phyloP scores from a whole-genome alignment of 2,329 filamentous ascomycete species.

The Geosmithia flava region DNA sequence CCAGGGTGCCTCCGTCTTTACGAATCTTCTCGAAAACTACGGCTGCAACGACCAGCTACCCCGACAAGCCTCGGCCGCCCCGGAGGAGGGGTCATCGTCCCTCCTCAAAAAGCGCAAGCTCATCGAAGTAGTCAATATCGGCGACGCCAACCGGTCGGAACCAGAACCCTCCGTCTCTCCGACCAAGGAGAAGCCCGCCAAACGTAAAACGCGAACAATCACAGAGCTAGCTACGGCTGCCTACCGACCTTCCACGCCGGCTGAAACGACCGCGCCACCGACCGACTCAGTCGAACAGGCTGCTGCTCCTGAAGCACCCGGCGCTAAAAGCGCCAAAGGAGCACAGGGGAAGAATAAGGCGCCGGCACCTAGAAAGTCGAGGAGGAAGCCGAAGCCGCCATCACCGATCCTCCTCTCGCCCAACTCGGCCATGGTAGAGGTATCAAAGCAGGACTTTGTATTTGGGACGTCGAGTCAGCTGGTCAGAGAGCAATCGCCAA shows the following conservation, averaged over 20 bases:
- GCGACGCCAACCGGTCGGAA: constrained; percentile 9
- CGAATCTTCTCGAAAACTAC: constrained; percentile 26
- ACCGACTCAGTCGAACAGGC: background rate
- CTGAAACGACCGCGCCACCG: constrained; percentile 9
- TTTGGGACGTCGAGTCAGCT: constrained; percentile 84
- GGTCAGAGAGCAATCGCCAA: constrained; percentile 58
- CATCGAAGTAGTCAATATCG: constrained; percentile 34
- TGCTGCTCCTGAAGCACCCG: constrained; percentile 5
- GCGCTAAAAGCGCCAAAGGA: constrained; percentile 9
- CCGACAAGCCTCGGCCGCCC: constrained; percentile 3
- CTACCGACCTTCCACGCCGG: constrained; percentile 31
- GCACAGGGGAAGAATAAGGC: constrained; percentile 14
- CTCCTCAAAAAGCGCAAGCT: constrained; percentile 42
- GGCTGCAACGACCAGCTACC: constrained; percentile 14
- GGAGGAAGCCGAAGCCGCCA: constrained; percentile 25
- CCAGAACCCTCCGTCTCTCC: constrained; percentile 14
- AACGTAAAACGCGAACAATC: constrained; percentile 65
- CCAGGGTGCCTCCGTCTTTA: background rate
- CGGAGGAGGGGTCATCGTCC: constrained; percentile 13
- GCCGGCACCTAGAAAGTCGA: constrained; percentile 15
- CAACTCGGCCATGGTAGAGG: constrained; percentile 50
- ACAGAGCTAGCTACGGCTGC: constrained; percentile 66
- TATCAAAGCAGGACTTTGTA: constrained; percentile 60
- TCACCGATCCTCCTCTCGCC: constrained; percentile 53
- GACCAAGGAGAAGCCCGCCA: constrained; percentile 38